A percentile compares a stretch with the other conserved stretches of the same genome.
Evolutionary conservation across 2,329 filamentous ascomycete genomes (phyloP).

Genomic region (Fusarium xyrophilum): DNA sequence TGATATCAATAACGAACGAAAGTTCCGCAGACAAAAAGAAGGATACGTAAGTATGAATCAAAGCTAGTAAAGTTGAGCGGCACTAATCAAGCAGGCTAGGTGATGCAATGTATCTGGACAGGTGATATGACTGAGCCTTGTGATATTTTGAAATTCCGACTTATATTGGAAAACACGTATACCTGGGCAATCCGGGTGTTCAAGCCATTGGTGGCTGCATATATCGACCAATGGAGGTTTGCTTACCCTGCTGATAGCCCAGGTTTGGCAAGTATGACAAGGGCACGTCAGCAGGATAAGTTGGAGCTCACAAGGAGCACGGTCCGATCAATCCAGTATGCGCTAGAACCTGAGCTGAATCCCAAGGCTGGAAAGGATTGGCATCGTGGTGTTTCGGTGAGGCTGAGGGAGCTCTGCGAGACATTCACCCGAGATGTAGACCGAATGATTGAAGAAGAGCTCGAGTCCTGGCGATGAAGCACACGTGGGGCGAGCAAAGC

Average conservation of each 20-base stretch:
- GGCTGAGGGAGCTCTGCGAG: too few species aligned
- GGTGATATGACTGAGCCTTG: constrained; percentile 17
- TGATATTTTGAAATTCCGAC: constrained; percentile 14
- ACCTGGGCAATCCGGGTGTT: constrained; percentile 23
- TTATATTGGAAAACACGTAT: constrained; percentile 34
- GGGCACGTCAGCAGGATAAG: too few species aligned
- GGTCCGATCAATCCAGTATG: too few species aligned
- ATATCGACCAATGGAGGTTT: not conserved
- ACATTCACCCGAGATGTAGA: too few species aligned
- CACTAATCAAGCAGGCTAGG: not conserved
- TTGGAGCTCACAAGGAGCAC: not conserved
- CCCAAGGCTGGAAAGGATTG: too few species aligned
- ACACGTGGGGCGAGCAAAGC: too few species aligned
- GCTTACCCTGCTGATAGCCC: too few species aligned
- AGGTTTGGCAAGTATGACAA: too few species aligned
- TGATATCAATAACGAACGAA: not conserved
- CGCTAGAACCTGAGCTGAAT: too few species aligned
- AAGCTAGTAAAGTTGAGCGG: accelerated
- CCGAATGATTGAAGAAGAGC: too few species aligned
- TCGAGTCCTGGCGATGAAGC: too few species aligned
- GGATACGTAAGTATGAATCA: not conserved
- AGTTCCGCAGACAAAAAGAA: accelerated
- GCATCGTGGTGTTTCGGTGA: too few species aligned
- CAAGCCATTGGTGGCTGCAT: not conserved
- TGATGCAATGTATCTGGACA: constrained; percentile 3